Evolutionary conservation across 2,329 filamentous ascomycete species (phyloP), one percentile per base, ranked within the genome.

Genomic region (Kalmusia sp.): DNA sequence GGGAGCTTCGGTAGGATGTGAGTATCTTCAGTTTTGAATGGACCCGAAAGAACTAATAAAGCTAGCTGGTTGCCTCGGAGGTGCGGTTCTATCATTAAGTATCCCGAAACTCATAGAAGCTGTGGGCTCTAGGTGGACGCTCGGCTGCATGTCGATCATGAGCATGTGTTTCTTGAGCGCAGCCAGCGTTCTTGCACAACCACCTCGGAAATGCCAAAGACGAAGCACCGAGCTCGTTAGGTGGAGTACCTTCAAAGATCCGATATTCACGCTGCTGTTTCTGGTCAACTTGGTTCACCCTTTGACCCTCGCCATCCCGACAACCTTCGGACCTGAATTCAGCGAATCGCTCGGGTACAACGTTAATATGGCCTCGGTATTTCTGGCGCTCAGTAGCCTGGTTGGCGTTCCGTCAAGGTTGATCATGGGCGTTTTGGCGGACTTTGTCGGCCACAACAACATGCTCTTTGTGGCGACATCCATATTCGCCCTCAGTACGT

Each of bases 321-420:
- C 81, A n/a, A 74, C 75, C 0, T 83, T 82, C 52, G 72, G 82
- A 33, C 73, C 79, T 0, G 78, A 79, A 12, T 82, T 81, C 58
- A 77, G 75, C 7, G 74, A 79, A 2, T 69, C 71, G 0, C 61
- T 82, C 2, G 80, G 80, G 0, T 73, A 76, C 51, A 72, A 68
- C 0, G 67, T 77, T 3, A 64, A 69, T 8, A 70, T 72, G 12
- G 79, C 77, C 2, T 79, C 79, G 25, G 73, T 73, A 11, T 63
- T 81, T 15, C 67, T 82, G 14, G 79, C 80, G 4, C 65, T 75
- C 21, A 76, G 71, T 56, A 82, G 79, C 58, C 78, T 71, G 5
- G 73, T 81, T 28, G 82, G 81, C 51, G 74, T 79, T 6, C 70
- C 73, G 0, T 73, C 76, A 14, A 75, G 79, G n/a, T 62, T 82